Evolutionary conservation across 2,329 filamentous ascomycete species (phyloP).

Genomic region (Didymella pinodella): DNA sequence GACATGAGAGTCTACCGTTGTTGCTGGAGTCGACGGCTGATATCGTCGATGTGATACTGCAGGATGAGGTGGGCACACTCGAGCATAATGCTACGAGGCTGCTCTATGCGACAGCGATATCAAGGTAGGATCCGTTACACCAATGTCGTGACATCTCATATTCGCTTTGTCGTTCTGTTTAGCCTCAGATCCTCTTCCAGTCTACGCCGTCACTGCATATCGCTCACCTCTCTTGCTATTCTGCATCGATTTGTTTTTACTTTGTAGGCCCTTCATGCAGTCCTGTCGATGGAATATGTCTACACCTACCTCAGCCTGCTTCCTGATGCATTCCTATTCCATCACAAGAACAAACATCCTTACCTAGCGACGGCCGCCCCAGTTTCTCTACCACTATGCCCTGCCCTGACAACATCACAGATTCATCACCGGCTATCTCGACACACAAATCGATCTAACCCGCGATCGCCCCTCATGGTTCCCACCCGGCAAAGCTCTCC

Average conservation of each 20-base stretch:
- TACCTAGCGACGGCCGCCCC: not conserved
- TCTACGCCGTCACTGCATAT: not conserved
- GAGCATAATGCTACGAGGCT: constrained; percentile 69
- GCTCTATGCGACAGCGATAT: constrained; percentile 77
- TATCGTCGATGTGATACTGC: constrained; percentile 72
- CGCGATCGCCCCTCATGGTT: constrained; percentile 41
- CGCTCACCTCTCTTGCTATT: not conserved
- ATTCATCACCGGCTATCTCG: constrained; percentile 82
- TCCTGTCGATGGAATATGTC: not conserved
- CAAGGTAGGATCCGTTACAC: constrained; percentile 60
- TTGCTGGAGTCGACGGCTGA: constrained; percentile 81
- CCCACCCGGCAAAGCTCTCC: constrained; percentile 31
- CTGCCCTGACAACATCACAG: constrained; percentile 50
- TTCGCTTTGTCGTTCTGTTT: not conserved
- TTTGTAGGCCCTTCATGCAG: not conserved
- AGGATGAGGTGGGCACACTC: constrained; percentile 62
- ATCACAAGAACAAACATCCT: not conserved
- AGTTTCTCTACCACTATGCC: not conserved
- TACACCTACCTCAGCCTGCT: not conserved
- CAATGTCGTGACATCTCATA: not conserved
- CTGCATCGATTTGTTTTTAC: not conserved
- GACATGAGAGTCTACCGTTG: constrained; percentile 66
- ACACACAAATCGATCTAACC: constrained; percentile 61
- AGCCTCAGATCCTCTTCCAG: not conserved
- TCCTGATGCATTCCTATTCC: not conserved